Evolutionary conservation across 2,329 filamentous ascomycete genomes (phyloP).

Genomic region (Penicillium expansum): DNA sequence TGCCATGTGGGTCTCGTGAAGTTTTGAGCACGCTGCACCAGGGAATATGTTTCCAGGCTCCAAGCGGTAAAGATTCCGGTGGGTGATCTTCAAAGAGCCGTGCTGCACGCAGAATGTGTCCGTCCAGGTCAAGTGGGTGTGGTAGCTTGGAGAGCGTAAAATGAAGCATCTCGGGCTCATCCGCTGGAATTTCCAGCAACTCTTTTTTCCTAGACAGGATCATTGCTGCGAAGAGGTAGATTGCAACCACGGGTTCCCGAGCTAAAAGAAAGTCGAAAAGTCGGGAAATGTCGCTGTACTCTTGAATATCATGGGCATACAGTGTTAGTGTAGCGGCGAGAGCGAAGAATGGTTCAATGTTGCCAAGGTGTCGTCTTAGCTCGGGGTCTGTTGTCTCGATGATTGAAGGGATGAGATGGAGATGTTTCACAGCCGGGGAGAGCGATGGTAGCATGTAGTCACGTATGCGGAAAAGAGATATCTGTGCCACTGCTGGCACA

Average conservation of each 20-base stretch:
- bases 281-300: slow-evolving; percentile 81
- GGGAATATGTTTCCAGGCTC: slow-evolving; percentile 71
- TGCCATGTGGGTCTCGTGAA: slow-evolving; percentile 55
- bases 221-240: slow-evolving; percentile 91
- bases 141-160: slow-evolving; percentile 84
- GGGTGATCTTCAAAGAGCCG: slow-evolving; percentile 64
- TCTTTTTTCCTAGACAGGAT: slow-evolving; percentile 76
- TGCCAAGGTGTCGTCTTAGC: slow-evolving; percentile 72
- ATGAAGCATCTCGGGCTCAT: slow-evolving; percentile 91
- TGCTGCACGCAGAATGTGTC: slow-evolving; percentile 65
- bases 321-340: slow-evolving; percentile 90
- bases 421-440: slow-evolving; percentile 74
- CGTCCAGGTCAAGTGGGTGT: slow-evolving; percentile 73
- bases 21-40: slow-evolving; percentile 81
- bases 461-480: slow-evolving; percentile 85
- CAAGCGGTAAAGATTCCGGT: slow-evolving; percentile 63
- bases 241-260: slow-evolving; percentile 77
- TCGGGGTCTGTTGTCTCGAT: slow-evolving; percentile 68
- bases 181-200: slow-evolving; percentile 75
- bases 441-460: slow-evolving; percentile 97
- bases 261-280: slow-evolving; percentile 91
- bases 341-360: slow-evolving; percentile 84
- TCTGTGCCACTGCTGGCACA: slow-evolving; percentile 66
- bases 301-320: slow-evolving; percentile 93
- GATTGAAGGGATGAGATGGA: slow-evolving; percentile 83